Conservation (phyloP, 2,329 filamentous ascomycete species). For the Cryphonectria carpinicola region DNA sequence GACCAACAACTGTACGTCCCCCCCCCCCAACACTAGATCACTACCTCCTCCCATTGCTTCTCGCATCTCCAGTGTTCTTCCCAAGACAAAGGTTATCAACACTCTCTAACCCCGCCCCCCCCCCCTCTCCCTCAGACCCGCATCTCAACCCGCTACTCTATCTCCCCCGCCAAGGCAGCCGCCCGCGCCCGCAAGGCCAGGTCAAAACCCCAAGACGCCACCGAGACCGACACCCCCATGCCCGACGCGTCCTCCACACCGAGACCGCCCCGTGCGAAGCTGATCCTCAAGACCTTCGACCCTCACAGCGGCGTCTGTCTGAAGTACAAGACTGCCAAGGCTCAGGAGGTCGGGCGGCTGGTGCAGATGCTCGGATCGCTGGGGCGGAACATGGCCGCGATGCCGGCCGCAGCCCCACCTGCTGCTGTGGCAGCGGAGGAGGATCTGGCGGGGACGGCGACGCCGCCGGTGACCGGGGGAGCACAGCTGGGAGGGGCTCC, state of each 20-base stretch:
- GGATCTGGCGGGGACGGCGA: conserved; percentile 15
- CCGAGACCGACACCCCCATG: conserved; percentile 37
- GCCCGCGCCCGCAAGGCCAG: conserved; percentile 33
- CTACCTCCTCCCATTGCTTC: not conserved
- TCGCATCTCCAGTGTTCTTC: conserved; percentile 30
- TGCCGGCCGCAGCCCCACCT: conserved; percentile 40
- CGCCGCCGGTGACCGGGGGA: conserved; percentile 25
- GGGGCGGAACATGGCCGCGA: conserved; percentile 68
- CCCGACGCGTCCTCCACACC: conserved; percentile 31
- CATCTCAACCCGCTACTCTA: conserved; percentile 91
- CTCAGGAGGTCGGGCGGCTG: conserved; percentile 83
- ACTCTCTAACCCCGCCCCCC: not conserved
- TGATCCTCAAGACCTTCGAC: conserved; percentile 90
- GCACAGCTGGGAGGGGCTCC: conserved; percentile 19
- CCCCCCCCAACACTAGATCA: not conserved
- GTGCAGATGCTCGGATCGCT: conserved; percentile 76
- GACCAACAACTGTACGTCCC: conserved; percentile 74
- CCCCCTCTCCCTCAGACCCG: conserved; percentile 66
- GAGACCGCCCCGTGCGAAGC: conserved; percentile 65
- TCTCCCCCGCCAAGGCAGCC: conserved; percentile 51
- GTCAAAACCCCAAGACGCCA: conserved; percentile 21
- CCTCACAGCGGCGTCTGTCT: conserved; percentile 78
- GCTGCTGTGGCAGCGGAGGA: conserved; percentile 18
- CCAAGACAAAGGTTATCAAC: not conserved
- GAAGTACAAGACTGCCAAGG: conserved; percentile 91